Evolutionary conservation across 306 rosid species (phyloP).

Genomic region (Dalbergia cultrata): DNA sequence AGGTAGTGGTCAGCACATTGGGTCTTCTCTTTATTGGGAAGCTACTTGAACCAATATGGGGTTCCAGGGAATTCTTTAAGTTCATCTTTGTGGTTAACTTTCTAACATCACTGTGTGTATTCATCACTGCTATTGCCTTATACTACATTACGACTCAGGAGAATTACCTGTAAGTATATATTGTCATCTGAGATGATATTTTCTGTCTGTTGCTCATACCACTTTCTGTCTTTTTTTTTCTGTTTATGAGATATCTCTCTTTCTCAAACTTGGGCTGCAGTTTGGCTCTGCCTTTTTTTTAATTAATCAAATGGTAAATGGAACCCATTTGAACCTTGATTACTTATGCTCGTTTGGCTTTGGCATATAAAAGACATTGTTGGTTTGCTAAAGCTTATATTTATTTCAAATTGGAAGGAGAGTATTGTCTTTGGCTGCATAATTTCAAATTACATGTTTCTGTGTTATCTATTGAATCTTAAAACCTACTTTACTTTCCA

Average conservation of each 20-base stretch:
- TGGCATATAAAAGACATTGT: constrained; percentile 10
- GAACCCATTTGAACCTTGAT: constrained; percentile 14
- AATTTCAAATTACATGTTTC: background rate
- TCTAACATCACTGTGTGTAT: constrained; percentile 76
- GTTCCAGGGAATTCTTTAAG: constrained; percentile 87
- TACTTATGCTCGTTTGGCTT: constrained; percentile 9
- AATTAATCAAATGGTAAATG: background rate
- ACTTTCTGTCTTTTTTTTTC: constrained; percentile 28
- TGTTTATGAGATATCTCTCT: constrained; percentile 4
- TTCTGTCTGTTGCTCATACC: constrained; percentile 27
- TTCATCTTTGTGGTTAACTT: constrained; percentile 86
- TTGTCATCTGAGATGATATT: constrained; percentile 24
- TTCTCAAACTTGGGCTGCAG: background rate
- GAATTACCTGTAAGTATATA: constrained; percentile 81
- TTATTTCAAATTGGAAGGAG: background rate
- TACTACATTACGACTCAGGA: constrained; percentile 82
- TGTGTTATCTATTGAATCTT: constrained; percentile 27
- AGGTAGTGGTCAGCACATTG: constrained; percentile 74
- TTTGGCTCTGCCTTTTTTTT: constrained; percentile 21
- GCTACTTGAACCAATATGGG: constrained; percentile 94
- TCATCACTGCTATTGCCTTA: constrained; percentile 81
- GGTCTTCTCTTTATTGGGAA: constrained; percentile 86
- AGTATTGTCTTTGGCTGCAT: constrained; percentile 1
- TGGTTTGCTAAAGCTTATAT: constrained; percentile 14
- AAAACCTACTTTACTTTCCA: background rate